Evolutionary conservation across 176 grass and related monocot genomes (phyloP).

Genomic region (Aegilops umbellulata): DNA sequence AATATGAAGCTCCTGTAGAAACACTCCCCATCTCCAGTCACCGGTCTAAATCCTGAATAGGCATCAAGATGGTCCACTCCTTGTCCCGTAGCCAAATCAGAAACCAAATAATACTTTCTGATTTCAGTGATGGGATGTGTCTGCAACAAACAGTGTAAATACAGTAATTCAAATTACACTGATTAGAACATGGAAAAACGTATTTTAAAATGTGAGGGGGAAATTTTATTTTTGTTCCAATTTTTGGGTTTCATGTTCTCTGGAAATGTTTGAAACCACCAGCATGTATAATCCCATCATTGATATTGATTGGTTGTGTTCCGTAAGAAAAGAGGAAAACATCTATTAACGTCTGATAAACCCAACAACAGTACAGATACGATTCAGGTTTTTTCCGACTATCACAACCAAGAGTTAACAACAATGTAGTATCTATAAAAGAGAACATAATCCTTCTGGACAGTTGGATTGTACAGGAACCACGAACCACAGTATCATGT

Average conservation of each 20-base stretch:
- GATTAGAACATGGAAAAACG: background rate
- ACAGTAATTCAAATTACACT: conserved; percentile 5
- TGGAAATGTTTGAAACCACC: conserved; percentile 19
- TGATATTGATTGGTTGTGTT: conserved; percentile 8
- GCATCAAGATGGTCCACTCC: background rate
- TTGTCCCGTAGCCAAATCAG: too few relatives aligned
- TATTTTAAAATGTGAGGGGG: background rate
- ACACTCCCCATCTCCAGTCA: conserved; percentile 42
- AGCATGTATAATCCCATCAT: background rate
- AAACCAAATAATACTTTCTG: background rate
- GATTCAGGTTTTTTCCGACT: background rate
- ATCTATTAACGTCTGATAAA: background rate
- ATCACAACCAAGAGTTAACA: background rate
- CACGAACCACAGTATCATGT: conserved; percentile 7
- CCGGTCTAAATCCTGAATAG: conserved; percentile 25
- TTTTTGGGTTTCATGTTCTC: background rate
- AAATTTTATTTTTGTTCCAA: background rate
- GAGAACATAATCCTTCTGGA: background rate
- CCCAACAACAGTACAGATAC: background rate
- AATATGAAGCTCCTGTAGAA: conserved; percentile 57
- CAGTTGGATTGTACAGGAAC: background rate
- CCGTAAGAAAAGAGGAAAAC: background rate
- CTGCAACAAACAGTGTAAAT: conserved; percentile 16
- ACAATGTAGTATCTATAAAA: conserved; percentile 1
- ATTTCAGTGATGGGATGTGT: background rate